phyloP scores from a whole-genome alignment of 139 green algal genomes.

The Chlamydomonas schloesseri region DNA sequence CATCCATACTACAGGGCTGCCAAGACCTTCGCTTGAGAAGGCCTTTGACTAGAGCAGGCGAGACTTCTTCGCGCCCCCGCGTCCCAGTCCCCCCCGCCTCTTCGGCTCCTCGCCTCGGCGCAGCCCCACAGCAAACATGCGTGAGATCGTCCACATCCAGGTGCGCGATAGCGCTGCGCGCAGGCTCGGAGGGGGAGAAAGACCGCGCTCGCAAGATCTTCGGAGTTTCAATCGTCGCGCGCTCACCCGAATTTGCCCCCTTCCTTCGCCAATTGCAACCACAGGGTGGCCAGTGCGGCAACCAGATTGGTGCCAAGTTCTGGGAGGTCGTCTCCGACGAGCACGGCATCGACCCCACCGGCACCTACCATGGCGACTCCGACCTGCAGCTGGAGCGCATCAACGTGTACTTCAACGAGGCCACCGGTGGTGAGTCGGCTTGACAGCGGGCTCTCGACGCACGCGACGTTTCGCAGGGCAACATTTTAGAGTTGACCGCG shows the following conservation, averaged over 20 bases:
- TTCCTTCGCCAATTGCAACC: neutral
- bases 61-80: neutral
- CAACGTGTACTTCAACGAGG: conserved; percentile 99
- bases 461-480: too few relatives aligned
- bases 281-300: conserved; percentile 96
- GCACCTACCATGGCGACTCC: conserved; percentile 93
- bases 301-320: conserved; percentile 89
- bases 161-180: neutral
- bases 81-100: neutral
- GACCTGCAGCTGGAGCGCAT: conserved; percentile 99
- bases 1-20: too few relatives aligned
- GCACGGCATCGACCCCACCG: conserved; percentile 90
- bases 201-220: neutral
- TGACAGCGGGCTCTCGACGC: too few relatives aligned
- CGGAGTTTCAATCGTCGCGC: neutral
- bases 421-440: conserved; percentile 81
- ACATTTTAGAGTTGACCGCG: too few relatives aligned
- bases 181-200: neutral
- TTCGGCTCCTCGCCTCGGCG: neutral
- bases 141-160: conserved; percentile 96
- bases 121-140: conserved; percentile 27
- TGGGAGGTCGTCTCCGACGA: conserved; percentile 68
- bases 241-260: neutral
- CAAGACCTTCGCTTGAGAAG: too few relatives aligned
- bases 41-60: neutral